Conservation (phyloP, 768 basidiomycete genomes). For the Chalciporus sphaerocephalus region DNA sequence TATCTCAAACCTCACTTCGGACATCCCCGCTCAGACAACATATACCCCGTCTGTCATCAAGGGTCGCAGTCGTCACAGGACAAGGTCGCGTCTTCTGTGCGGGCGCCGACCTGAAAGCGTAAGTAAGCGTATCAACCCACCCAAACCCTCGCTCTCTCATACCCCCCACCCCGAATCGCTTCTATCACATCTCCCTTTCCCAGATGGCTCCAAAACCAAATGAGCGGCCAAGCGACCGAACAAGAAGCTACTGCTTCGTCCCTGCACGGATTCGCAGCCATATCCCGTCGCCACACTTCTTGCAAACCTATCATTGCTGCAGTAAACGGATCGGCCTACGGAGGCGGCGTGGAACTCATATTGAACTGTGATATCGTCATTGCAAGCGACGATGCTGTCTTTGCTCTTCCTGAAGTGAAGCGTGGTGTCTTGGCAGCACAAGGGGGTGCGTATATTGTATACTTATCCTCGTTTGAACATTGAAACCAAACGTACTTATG, state of each 20-base stretch:
- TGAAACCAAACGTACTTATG: not conserved
- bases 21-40: not conserved
- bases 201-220: constrained; percentile 61
- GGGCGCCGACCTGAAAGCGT: constrained; percentile 76
- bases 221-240: constrained; percentile 40
- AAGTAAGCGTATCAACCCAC: constrained; percentile 24
- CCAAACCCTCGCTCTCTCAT: not conserved
- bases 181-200: not conserved
- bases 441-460: constrained; percentile 48
- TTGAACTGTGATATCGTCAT: constrained; percentile 78
- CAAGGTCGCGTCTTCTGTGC: constrained; percentile 72
- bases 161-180: not conserved
- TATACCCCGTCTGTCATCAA: constrained; percentile 25
- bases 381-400: constrained; percentile 60
- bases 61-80: constrained; percentile 75
- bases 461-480: not conserved
- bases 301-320: constrained; percentile 78
- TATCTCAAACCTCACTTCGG: not conserved
- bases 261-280: constrained; percentile 62
- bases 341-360: constrained; percentile 63
- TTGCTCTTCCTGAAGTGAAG: constrained; percentile 75
- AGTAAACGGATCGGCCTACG: constrained; percentile 68
- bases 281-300: constrained; percentile 60
- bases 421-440: constrained; percentile 69
- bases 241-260: constrained; percentile 38